These are phyloP conservation scores for Ophiosphaerella korrae DNA, from an alignment of 2,329 filamentous ascomycete genomes.

Conservation along the genomic window DNA sequence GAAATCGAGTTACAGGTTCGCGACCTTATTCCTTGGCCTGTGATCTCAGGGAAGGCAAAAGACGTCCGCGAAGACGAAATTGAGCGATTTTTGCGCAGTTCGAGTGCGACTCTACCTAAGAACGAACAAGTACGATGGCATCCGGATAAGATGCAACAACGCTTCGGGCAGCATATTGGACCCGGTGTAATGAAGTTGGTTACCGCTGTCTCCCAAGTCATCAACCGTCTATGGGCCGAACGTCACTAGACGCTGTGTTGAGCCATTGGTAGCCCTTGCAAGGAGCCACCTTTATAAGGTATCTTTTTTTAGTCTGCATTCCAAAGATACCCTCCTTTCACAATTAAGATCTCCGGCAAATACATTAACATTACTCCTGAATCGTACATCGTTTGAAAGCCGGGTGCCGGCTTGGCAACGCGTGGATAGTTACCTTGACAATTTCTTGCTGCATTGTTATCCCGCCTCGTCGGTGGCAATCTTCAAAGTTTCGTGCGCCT, in stretches of 20 bases:
- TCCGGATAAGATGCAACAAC: constrained; percentile 95
- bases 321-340: no score
- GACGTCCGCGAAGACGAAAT: constrained; percentile 67
- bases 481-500: background rate
- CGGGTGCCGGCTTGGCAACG: no score
- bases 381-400: no score
- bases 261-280: no score
- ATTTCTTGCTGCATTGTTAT: background rate
- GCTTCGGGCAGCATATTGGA: constrained; percentile 74
- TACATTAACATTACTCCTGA: no score
- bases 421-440: background rate
- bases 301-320: no score
- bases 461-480: background rate
- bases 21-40: constrained; percentile 72
- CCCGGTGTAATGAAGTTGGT: constrained; percentile 75
- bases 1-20: constrained; percentile 25
- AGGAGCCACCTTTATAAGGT: no score
- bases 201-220: constrained; percentile 88
- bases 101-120: constrained; percentile 67
- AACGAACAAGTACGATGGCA: constrained; percentile 92
- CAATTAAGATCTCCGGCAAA: no score
- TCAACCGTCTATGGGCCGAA: constrained; percentile 81
- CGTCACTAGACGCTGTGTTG: constrained; percentile 10
- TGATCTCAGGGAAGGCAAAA: constrained; percentile 62
- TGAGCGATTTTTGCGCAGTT: constrained; percentile 70